Conservation (phyloP, 352 stramenopile species). For the Phytophthora capsici region DNA sequence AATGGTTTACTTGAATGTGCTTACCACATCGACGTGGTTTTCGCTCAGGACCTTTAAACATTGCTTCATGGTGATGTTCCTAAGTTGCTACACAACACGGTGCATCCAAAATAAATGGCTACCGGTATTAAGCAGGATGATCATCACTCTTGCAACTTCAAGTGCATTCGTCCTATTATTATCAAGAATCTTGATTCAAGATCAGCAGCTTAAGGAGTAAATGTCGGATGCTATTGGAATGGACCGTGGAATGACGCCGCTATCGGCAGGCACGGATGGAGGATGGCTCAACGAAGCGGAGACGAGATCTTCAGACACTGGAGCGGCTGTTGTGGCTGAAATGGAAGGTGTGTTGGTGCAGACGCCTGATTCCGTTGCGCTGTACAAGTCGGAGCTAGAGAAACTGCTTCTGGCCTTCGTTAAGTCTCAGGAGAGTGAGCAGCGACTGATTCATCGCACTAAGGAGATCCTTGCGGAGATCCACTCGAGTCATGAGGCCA, state of each 20-base stretch:
- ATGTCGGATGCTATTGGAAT: slow-evolving; percentile 7
- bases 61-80: no score
- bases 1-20: no score
- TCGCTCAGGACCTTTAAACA: no score
- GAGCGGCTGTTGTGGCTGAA: slow-evolving; percentile 55
- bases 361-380: slow-evolving; percentile 70
- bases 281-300: slow-evolving; percentile 26
- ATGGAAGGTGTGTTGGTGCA: slow-evolving; percentile 75
- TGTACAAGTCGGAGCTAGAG: slow-evolving; percentile 83
- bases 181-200: neutral
- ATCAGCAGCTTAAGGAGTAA: no score
- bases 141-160: slow-evolving; percentile 23
- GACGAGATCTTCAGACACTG: neutral
- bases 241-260: slow-evolving; percentile 27
- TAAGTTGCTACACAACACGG: no score
- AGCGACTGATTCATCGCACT: slow-evolving; percentile 66
- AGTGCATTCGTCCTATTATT: no score
- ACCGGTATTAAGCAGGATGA: no score
- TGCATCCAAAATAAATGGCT: no score
- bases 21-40: no score
- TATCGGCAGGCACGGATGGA: slow-evolving; percentile 13
- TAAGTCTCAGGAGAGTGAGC: slow-evolving; percentile 87
- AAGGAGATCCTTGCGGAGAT: slow-evolving; percentile 83
- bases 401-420: slow-evolving; percentile 75
- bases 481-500: slow-evolving; percentile 73